Percentiles rank a stretch among this genome's conserved stretches.
phyloP scores from a whole-genome alignment of 2,329 filamentous ascomycete species.

The Sporothrix variecibatus region DNA sequence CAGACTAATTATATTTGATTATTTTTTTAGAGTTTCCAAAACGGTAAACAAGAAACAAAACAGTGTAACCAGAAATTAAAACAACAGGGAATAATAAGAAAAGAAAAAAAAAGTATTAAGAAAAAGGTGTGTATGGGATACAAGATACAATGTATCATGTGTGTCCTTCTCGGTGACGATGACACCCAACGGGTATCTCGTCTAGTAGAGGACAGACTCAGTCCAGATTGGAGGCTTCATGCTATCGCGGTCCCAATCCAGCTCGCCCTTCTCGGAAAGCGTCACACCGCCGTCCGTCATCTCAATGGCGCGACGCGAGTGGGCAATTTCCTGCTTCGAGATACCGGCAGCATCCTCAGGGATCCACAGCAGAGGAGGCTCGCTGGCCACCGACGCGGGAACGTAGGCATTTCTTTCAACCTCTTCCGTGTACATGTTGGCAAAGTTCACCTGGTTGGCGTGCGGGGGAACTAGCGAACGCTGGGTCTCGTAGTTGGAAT shows the following conservation, averaged over 20 bases:
- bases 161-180: too few species aligned
- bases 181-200: neutral
- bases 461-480: slow-evolving; percentile 67
- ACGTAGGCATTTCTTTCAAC: slow-evolving; percentile 70
- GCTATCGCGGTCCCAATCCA: slow-evolving; percentile 41
- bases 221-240: slow-evolving; percentile 41
- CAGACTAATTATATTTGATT: neutral
- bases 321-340: slow-evolving; percentile 73
- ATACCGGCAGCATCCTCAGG: slow-evolving; percentile 74
- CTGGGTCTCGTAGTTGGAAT: slow-evolving; percentile 70
- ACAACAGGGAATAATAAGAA: slow-evolving; percentile 2
- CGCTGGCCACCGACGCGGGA: slow-evolving; percentile 67
- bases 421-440: slow-evolving; percentile 62
- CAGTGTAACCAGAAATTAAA: neutral
- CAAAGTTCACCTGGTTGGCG: slow-evolving; percentile 43
- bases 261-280: slow-evolving; percentile 66
- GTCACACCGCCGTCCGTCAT: slow-evolving; percentile 79
- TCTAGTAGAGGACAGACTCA: slow-evolving; percentile 41
- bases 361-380: slow-evolving; percentile 78
- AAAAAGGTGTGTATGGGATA: neutral
- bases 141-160: neutral
- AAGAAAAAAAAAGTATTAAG: neutral
- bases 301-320: slow-evolving; percentile 69
- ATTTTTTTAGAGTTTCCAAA: neutral
- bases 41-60: neutral